Evolutionary conservation across 306 rosid species (phyloP).

Genomic region (Fragaria vesca): DNA sequence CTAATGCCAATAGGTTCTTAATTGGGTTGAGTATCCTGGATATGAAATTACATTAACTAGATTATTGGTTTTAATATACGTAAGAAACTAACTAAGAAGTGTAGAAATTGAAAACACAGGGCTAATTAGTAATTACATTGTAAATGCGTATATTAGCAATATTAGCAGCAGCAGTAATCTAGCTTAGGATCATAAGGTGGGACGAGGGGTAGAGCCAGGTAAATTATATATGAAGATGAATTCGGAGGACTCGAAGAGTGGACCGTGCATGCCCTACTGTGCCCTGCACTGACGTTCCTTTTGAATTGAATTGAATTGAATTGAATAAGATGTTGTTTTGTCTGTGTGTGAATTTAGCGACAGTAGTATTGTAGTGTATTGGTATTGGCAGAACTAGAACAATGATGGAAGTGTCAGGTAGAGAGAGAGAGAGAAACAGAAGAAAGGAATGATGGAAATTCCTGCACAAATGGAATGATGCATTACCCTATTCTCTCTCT

Average conservation of each 20-base stretch:
- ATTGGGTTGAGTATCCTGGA: not conserved
- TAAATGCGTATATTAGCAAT: no score
- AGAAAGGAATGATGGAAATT: conserved; percentile 46
- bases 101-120: no score
- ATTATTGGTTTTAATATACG: no score
- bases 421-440: not conserved
- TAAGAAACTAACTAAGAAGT: no score
- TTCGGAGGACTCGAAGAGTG: not conserved
- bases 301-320: not conserved
- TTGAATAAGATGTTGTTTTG: not conserved
- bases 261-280: not conserved
- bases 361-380: not conserved
- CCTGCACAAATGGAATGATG: conserved; percentile 63
- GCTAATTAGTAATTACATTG: no score
- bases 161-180: not conserved
- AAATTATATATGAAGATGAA: not conserved
- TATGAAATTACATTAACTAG: no score
- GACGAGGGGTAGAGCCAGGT: not conserved
- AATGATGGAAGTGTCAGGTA: conserved; percentile 35
- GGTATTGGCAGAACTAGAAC: conserved; percentile 3
- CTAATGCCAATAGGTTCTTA: not conserved
- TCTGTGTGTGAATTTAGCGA: not conserved
- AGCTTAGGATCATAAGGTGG: not conserved
- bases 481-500: not conserved
- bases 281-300: not conserved